Percentiles rank a stretch among this genome's conserved stretches.
phyloP scores from a whole-genome alignment of 2,329 filamentous ascomycete genomes.

The Colletotrichum paranaense region DNA sequence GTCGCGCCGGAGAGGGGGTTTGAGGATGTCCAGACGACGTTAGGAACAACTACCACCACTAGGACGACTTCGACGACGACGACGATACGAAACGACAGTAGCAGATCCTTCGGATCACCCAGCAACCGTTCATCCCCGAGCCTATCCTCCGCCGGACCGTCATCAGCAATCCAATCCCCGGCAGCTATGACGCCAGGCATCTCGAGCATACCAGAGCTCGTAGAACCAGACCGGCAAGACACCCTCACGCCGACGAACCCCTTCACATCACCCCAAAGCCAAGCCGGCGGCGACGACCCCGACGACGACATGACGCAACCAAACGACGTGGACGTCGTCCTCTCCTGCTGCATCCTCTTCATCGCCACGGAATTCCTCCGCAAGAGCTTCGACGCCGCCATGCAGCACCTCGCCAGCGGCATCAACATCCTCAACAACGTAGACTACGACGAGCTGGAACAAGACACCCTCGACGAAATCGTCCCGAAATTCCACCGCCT shows the following conservation, averaged over 20 bases:
- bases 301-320: neutral
- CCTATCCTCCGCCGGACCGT: neutral
- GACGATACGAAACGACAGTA: neutral
- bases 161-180: constrained; percentile 5
- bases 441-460: constrained; percentile 18
- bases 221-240: neutral
- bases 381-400: constrained; percentile 6
- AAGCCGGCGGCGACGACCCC: neutral
- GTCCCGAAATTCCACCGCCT: constrained; percentile 24
- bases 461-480: constrained; percentile 13
- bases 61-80: neutral
- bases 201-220: neutral
- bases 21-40: neutral
- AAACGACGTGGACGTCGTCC: constrained; percentile 39
- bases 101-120: neutral
- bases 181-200: neutral
- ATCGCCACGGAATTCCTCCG: constrained; percentile 65
- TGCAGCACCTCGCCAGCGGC: constrained; percentile 27
- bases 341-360: constrained; percentile 62
- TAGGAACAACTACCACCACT: neutral
- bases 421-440: constrained; percentile 29
- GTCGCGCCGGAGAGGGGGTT: neutral
- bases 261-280: constrained; percentile 51
- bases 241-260: neutral
- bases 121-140: constrained; percentile 21